Evolutionary conservation across 139 green algal genomes (phyloP).

Genomic region (Chlorella sp.): DNA sequence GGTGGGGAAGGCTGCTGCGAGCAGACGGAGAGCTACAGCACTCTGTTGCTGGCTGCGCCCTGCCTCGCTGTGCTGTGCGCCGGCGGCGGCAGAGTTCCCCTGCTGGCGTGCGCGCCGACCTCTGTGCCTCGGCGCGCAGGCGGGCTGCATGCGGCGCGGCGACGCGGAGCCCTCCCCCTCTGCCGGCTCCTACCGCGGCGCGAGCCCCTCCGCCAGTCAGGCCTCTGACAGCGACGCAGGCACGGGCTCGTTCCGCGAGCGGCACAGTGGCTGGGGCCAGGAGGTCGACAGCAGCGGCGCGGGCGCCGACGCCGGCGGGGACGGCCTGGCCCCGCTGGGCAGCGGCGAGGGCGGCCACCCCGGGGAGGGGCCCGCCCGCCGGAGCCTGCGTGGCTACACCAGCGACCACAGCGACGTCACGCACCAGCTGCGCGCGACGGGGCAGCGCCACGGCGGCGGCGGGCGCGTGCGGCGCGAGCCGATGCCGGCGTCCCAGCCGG

Average conservation of each 20-base stretch:
- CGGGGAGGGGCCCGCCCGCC: too few relatives aligned
- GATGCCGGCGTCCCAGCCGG: slow-evolving; percentile 50
- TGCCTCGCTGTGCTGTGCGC: too few relatives aligned
- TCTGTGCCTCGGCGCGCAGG: too few relatives aligned
- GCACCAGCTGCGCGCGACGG: not conserved
- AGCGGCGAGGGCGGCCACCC: too few relatives aligned
- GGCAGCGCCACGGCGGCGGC: slow-evolving; percentile 3
- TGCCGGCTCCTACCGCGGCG: not conserved
- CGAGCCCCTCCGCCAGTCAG: slow-evolving; percentile 30
- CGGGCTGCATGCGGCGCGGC: too few relatives aligned
- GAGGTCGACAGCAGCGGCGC: slow-evolving; percentile 20
- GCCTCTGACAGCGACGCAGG: slow-evolving; percentile 32
- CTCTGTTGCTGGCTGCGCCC: too few relatives aligned
- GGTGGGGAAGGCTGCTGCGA: too few relatives aligned
- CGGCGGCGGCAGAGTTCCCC: too few relatives aligned
- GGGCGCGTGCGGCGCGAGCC: slow-evolving; percentile 6
- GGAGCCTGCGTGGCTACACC: not conserved
- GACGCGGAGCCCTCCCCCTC: not conserved
- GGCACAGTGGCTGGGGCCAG: not conserved
- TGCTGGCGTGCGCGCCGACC: too few relatives aligned
- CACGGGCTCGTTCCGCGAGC: not conserved
- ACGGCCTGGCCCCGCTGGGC: too few relatives aligned
- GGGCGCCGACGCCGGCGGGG: not conserved
- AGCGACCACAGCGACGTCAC: not conserved
- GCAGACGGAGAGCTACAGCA: not conserved